phyloP scores from a whole-genome alignment of 2,329 filamentous ascomycete species.

The Knufia petricola region DNA sequence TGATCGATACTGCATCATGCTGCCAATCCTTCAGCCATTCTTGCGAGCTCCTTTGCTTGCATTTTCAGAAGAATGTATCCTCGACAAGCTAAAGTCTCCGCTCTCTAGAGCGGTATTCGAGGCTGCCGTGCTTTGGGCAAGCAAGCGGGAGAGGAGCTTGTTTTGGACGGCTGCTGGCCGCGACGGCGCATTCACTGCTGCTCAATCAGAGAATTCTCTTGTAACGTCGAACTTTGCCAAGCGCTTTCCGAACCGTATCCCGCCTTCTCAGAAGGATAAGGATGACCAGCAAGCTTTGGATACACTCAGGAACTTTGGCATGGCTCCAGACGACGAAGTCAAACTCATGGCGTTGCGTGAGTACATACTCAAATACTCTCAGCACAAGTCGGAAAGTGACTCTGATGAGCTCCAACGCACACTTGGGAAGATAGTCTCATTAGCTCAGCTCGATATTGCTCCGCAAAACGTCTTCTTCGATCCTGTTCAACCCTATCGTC shows the following conservation, averaged over 20 bases:
- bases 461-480: slow-evolving; percentile 91
- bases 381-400: slow-evolving; percentile 54
- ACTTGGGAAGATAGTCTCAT: slow-evolving; percentile 57
- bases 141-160: slow-evolving; percentile 65
- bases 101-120: slow-evolving; percentile 73
- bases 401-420: slow-evolving; percentile 29
- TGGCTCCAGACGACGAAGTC: slow-evolving; percentile 73
- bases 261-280: slow-evolving; percentile 56
- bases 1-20: slow-evolving; percentile 72
- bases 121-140: slow-evolving; percentile 75
- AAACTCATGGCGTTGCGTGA: slow-evolving; percentile 80
- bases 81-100: slow-evolving; percentile 76
- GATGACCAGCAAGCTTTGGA: slow-evolving; percentile 93
- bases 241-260: slow-evolving; percentile 38
- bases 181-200: slow-evolving; percentile 59
- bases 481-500: slow-evolving; percentile 40
- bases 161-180: slow-evolving; percentile 78
- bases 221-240: slow-evolving; percentile 46
- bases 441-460: slow-evolving; percentile 67
- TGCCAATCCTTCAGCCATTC: slow-evolving; percentile 72
- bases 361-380: slow-evolving; percentile 80
- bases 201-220: slow-evolving; percentile 43
- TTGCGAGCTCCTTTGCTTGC: slow-evolving; percentile 62
- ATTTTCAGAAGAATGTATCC: slow-evolving; percentile 62
- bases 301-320: slow-evolving; percentile 72